Conservation (phyloP, 1,284 basidiomycete genomes). For the Cryptococcus depauperatus region DNA sequence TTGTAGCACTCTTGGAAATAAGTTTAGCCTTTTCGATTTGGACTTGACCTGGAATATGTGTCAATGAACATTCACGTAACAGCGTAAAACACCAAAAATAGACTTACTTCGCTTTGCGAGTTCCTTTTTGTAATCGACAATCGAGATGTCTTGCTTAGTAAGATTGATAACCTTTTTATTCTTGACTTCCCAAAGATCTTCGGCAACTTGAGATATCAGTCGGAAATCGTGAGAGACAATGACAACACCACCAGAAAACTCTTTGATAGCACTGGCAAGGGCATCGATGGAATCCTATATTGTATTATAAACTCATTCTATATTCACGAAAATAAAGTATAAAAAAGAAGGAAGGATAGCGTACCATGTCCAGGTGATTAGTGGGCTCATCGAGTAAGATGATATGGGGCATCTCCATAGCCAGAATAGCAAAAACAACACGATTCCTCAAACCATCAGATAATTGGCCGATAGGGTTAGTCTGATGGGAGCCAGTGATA, state of each 20-base stretch:
- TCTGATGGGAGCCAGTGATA: slow-evolving; percentile 88
- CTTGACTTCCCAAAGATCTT: slow-evolving; percentile 98
- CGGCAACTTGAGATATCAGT: slow-evolving; percentile 87
- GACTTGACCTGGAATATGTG: slow-evolving; percentile 32
- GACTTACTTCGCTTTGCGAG: slow-evolving; percentile 43
- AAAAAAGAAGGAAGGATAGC: neutral
- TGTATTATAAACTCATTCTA: too few relatives aligned
- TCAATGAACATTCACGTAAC: neutral
- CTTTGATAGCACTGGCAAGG: slow-evolving; percentile 87
- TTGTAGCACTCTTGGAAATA: slow-evolving; percentile 62
- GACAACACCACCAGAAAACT: slow-evolving; percentile 94
- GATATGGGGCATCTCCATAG: slow-evolving; percentile 90
- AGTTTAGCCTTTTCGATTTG: slow-evolving; percentile 86
- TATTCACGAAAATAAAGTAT: neutral
- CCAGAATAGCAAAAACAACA: slow-evolving; percentile 53
- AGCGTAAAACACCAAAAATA: neutral
- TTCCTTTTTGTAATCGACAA: slow-evolving; percentile 78
- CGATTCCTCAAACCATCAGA: slow-evolving; percentile 96
- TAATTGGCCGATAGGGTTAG: slow-evolving; percentile 79
- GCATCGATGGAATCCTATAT: slow-evolving; percentile 88
- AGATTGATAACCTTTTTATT: slow-evolving; percentile 89
- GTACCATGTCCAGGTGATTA: slow-evolving; percentile 50
- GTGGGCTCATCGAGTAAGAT: slow-evolving; percentile 63
- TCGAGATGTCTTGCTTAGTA: slow-evolving; percentile 77
- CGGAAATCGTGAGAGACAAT: slow-evolving; percentile 97